phyloP scores from a whole-genome alignment of 2,329 filamentous ascomycete genomes.

The Davidsoniella virescens region DNA sequence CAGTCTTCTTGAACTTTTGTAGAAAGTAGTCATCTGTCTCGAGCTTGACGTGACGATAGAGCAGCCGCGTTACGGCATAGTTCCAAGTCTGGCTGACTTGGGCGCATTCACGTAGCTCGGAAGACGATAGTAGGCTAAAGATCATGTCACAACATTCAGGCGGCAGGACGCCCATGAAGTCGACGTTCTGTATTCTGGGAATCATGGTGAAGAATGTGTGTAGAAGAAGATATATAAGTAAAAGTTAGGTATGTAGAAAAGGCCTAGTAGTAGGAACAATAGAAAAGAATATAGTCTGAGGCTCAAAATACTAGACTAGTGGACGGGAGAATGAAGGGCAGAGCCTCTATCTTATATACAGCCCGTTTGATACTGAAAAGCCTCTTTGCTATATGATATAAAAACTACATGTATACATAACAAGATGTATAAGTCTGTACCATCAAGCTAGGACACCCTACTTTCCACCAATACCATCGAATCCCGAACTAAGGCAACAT shows the following conservation, averaged over 20 bases:
- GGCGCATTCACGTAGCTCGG: background rate
- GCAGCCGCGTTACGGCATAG: constrained; percentile 2
- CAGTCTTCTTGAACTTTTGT: constrained; percentile 10
- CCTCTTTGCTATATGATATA: too few species aligned
- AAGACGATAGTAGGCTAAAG: constrained; percentile 2
- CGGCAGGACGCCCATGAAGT: constrained; percentile 5
- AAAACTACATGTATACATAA: too few species aligned
- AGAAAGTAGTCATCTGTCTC: constrained; percentile 10
- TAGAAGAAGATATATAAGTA: background rate
- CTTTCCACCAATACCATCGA: background rate
- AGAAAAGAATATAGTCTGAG: background rate
- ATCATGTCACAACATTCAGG: constrained; percentile 8
- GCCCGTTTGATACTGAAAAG: too few species aligned
- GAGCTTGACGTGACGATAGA: constrained; percentile 8
- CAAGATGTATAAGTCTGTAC: too few species aligned
- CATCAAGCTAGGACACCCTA: too few species aligned
- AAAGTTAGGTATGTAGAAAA: background rate
- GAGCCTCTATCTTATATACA: too few species aligned
- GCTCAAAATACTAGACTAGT: too few species aligned
- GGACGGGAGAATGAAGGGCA: too few species aligned
- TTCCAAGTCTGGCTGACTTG: constrained; percentile 2
- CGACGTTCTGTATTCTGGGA: constrained; percentile 4
- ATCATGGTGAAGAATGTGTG: constrained; percentile 1
- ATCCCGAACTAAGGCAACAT: background rate
- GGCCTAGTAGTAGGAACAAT: background rate